A percentile compares a stretch with the other conserved stretches of the same genome.
These are phyloP conservation scores for Penicillium lagena DNA, from an alignment of 495 filamentous ascomycete genomes.

Conservation along the genomic window DNA sequence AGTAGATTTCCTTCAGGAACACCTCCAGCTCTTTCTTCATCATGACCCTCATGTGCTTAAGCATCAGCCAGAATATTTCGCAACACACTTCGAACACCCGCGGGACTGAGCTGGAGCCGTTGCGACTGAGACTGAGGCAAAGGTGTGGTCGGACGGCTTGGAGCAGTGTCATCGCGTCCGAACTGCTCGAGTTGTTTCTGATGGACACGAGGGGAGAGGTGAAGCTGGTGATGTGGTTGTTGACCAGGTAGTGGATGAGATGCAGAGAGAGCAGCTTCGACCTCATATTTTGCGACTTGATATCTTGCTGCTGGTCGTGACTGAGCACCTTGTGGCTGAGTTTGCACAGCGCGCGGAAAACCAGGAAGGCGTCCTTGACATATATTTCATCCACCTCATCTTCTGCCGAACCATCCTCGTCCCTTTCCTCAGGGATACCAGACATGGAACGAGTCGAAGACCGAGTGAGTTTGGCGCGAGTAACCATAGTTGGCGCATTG, in stretches of 20 bases:
- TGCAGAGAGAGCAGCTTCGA: constrained; percentile 94
- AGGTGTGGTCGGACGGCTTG: constrained; percentile 95
- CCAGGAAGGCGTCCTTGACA: constrained; percentile 91
- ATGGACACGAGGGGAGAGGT: constrained; percentile 86
- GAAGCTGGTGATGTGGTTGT: constrained; percentile 84
- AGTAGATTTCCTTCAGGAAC: constrained; percentile 94
- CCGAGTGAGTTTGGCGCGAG: constrained; percentile 58
- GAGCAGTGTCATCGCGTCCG: constrained; percentile 84
- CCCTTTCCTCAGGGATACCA: constrained; percentile 39
- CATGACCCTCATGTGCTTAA: constrained; percentile 86
- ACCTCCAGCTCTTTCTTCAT: constrained; percentile 99
- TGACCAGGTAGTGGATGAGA: constrained; percentile 86
- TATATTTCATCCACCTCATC: constrained; percentile 97
- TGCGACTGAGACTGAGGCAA: constrained; percentile 86
- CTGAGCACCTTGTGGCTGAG: constrained; percentile 85
- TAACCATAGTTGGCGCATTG: constrained; percentile 87
- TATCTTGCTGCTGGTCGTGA: constrained; percentile 85
- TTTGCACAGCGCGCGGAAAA: constrained; percentile 97
- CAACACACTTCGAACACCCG: constrained; percentile 92
- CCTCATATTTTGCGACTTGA: constrained; percentile 91
- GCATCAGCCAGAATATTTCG: constrained; percentile 96
- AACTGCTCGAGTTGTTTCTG: constrained; percentile 74
- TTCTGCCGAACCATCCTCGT: constrained; percentile 54
- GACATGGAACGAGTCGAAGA: constrained; percentile 47
- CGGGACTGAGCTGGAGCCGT: constrained; percentile 87